Evolutionary conservation across 176 grass and related monocot species (phyloP).

Genomic region (Rhynchospora tenuis): DNA sequence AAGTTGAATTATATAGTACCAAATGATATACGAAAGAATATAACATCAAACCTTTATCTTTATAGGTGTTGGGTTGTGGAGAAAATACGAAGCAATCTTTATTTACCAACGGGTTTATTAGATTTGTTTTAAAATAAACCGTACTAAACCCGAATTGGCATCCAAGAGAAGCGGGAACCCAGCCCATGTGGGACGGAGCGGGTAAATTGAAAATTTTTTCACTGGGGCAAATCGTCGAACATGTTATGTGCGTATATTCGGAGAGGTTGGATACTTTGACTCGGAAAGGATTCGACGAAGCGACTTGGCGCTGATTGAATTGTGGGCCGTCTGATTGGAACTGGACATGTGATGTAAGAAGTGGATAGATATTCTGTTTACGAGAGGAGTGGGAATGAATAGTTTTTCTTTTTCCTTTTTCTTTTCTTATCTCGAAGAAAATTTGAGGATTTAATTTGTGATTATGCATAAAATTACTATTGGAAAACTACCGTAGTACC

Average conservation of each 20-base stretch:
- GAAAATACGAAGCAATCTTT: background rate
- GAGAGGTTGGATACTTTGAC: background rate
- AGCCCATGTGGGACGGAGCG: constrained; percentile 22
- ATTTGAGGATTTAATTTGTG: too few species aligned
- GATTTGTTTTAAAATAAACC: background rate
- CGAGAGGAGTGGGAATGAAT: too few species aligned
- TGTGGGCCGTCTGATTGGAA: background rate
- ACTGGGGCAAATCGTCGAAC: constrained; percentile 37
- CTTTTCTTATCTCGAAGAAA: background rate
- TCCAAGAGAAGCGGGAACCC: background rate
- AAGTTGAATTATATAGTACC: background rate
- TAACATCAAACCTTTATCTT: background rate
- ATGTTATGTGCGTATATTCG: background rate
- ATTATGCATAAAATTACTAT: too few species aligned
- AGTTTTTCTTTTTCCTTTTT: background rate
- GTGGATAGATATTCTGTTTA: background rate
- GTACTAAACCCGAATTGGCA: background rate
- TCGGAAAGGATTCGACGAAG: background rate
- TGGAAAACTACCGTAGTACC: too few species aligned
- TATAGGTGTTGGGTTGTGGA: background rate
- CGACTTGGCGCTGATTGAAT: background rate
- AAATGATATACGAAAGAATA: background rate
- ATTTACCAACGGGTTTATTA: background rate
- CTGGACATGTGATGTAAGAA: background rate
- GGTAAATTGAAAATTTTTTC: background rate